phyloP scores from a whole-genome alignment of 2,329 filamentous ascomycete species.

The Sarocladium strictum region DNA sequence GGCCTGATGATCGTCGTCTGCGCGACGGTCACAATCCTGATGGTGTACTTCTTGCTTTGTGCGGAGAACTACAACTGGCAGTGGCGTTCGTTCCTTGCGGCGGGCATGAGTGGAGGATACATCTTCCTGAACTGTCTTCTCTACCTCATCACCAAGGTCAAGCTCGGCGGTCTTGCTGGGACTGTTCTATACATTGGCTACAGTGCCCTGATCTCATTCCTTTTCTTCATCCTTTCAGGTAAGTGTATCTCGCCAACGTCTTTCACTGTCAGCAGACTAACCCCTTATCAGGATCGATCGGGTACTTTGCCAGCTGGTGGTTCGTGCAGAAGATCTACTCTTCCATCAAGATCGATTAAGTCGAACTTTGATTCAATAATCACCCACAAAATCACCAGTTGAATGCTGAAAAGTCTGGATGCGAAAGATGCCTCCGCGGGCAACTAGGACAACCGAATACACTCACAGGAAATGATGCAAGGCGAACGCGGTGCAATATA shows the following conservation, averaged over 20 bases:
- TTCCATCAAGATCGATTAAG: slow-evolving; percentile 95
- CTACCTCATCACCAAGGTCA: slow-evolving; percentile 85
- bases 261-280: background rate
- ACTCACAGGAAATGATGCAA: no score
- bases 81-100: slow-evolving; percentile 89
- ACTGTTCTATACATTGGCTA: slow-evolving; percentile 92
- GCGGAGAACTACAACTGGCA: slow-evolving; percentile 99
- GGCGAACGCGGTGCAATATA: slow-evolving; percentile 4
- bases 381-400: no score
- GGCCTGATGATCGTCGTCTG: slow-evolving; percentile 95
- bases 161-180: slow-evolving; percentile 76
- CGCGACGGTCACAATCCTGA: slow-evolving; percentile 83
- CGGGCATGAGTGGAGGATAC: slow-evolving; percentile 84
- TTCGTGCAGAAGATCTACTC: slow-evolving; percentile 92
- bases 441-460: no score
- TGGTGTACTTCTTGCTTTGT: slow-evolving; percentile 95
- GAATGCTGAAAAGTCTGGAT: no score
- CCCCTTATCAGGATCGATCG: slow-evolving; percentile 70
- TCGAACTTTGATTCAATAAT: background rate
- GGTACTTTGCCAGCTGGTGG: slow-evolving; percentile 90
- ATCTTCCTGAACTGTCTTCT: slow-evolving; percentile 88
- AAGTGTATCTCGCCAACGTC: slow-evolving; percentile 31
- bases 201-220: slow-evolving; percentile 77
- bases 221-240: slow-evolving; percentile 95
- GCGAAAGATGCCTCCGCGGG: no score